Percentiles rank a stretch among this genome's conserved stretches.
Conservation (phyloP, 1,139 yeast genomes). For the Geotrichum australiense region DNA sequence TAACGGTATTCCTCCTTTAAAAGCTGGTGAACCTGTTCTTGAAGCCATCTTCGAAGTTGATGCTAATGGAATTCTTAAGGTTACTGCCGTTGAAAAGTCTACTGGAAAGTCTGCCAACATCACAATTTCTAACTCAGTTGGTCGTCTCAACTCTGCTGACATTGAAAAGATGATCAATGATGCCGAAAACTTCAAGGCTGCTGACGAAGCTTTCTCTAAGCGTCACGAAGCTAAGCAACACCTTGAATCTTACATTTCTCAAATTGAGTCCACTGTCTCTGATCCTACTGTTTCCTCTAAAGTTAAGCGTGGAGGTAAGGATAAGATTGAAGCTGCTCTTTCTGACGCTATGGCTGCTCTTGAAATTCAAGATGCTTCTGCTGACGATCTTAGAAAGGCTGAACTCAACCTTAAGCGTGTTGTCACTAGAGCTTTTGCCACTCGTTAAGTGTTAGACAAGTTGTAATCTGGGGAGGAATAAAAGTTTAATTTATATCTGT, state of each 20-base stretch:
- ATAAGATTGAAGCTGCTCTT: conserved; percentile 96
- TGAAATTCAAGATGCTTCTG: conserved; percentile 92
- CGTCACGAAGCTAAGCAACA: conserved; percentile 99
- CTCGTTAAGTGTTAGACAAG: conserved; percentile 93
- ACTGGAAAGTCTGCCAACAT: conserved; percentile 99
- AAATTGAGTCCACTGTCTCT: conserved; percentile 88
- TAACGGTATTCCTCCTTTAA: conserved; percentile 98
- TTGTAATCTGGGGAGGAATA: too few relatives aligned
- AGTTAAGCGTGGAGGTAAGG: conserved; percentile 97
- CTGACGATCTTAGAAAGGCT: conserved; percentile 98
- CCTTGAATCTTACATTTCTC: conserved; percentile 95
- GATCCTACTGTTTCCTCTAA: conserved; percentile 98
- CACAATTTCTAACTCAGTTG: conserved; percentile 98
- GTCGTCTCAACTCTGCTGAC: conserved; percentile 96
- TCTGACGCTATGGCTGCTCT: conserved; percentile 98
- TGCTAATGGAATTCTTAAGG: conserved; percentile 99
- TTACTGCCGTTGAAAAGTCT: conserved; percentile 98
- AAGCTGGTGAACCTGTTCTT: conserved; percentile 99
- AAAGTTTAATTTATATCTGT: too few relatives aligned
- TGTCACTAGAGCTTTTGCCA: conserved; percentile 98
- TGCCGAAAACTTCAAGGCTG: conserved; percentile 98
- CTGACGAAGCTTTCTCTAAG: conserved; percentile 99
- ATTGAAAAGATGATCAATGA: conserved; percentile 98
- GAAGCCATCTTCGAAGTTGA: conserved; percentile 99
- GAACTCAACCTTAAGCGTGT: conserved; percentile 99